phyloP scores from a whole-genome alignment of 345 rosid genomes.

The Heritiera fomes region DNA sequence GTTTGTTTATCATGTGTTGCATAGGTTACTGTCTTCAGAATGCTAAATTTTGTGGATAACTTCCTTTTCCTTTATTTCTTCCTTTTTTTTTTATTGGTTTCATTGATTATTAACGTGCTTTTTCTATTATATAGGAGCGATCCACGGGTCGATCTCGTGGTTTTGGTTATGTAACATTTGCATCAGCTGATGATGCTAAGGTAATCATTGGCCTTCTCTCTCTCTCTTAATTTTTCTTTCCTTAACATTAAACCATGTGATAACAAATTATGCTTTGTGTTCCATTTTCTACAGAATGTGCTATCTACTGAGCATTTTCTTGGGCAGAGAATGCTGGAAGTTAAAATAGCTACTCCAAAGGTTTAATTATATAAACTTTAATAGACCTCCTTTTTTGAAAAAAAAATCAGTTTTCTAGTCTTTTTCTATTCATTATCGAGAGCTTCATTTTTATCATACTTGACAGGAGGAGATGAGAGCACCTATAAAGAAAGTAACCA shows the following conservation, averaged over 20 bases:
- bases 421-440: background rate
- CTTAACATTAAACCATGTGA: background rate
- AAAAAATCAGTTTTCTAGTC: background rate
- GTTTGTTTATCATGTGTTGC: background rate
- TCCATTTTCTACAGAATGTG: conserved; percentile 50
- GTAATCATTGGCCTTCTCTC: conserved; percentile 27
- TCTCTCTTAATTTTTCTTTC: background rate
- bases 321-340: conserved; percentile 88
- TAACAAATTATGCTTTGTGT: conserved; percentile 9
- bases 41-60: background rate
- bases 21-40: background rate
- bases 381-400: background rate
- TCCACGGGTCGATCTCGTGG: conserved; percentile 97
- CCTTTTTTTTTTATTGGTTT: background rate
- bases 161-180: conserved; percentile 94
- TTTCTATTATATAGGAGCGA: conserved; percentile 56
- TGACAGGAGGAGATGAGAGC: conserved; percentile 98
- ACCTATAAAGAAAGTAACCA: conserved; percentile 76
- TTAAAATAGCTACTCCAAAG: conserved; percentile 96
- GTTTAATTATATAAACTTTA: conserved; percentile 36
- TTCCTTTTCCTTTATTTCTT: background rate
- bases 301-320: conserved; percentile 78
- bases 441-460: conserved; percentile 14
- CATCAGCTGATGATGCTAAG: conserved; percentile 79
- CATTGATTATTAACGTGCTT: background rate